phyloP scores from a whole-genome alignment of 2,329 filamentous ascomycete genomes.

The Plectosphaerella cucumerina region DNA sequence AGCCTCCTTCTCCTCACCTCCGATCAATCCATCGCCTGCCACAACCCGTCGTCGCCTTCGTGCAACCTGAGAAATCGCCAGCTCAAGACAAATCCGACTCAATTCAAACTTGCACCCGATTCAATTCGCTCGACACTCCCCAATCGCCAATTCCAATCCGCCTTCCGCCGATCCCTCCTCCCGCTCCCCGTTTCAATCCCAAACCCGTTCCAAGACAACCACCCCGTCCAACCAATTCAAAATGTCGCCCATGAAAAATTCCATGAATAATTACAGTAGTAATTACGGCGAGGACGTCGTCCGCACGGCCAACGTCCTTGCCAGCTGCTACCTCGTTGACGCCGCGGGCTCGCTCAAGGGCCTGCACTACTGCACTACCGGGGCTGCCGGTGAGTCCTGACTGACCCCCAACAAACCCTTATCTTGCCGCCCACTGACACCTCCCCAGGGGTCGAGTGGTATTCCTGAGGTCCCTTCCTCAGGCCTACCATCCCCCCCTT shows the following conservation, averaged over 20 bases:
- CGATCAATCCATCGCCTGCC: background rate
- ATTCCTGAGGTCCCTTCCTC: constrained; percentile 87
- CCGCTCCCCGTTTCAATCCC: constrained; percentile 9
- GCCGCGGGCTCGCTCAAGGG: constrained; percentile 68
- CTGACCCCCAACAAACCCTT: background rate
- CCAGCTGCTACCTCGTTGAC: constrained; percentile 87
- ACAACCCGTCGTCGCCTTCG: background rate
- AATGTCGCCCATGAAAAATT: constrained; percentile 69
- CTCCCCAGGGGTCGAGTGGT: constrained; percentile 73
- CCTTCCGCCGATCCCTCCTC: constrained; percentile 6
- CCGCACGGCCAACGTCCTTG: constrained; percentile 72
- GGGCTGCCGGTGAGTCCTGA: constrained; percentile 63
- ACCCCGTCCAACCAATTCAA: background rate
- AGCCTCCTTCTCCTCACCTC: background rate
- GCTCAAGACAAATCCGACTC: background rate
- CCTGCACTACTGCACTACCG: constrained; percentile 94
- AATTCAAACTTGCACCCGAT: background rate
- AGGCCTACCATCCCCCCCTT: constrained; percentile 78
- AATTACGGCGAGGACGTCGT: constrained; percentile 68
- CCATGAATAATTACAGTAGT: constrained; percentile 66
- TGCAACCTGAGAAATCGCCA: background rate
- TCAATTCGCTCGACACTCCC: background rate
- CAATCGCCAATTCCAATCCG: background rate
- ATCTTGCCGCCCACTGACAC: background rate
- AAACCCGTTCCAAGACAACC: constrained; percentile 7